Conservation (phyloP, 331 rosid species). For the Quercus lobata region DNA sequence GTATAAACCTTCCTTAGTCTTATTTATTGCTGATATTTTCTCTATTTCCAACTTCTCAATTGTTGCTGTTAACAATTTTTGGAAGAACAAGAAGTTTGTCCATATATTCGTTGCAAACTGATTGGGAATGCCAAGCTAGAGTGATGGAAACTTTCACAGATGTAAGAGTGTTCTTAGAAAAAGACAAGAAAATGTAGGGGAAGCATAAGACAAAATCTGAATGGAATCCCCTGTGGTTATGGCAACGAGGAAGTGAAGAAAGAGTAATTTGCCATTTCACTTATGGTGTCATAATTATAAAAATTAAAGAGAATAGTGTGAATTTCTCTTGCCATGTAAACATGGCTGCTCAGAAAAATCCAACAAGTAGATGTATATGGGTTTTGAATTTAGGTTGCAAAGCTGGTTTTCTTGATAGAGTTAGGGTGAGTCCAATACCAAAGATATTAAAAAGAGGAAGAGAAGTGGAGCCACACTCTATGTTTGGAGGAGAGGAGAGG, state of each 20-base stretch:
- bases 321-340: neutral
- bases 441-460: neutral
- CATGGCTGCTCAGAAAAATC: neutral
- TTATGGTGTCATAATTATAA: neutral
- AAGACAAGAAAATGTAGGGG: no score
- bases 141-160: no score
- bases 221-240: neutral
- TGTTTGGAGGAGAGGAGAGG: no score
- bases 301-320: neutral
- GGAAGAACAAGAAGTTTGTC: no score
- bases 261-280: neutral
- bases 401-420: neutral
- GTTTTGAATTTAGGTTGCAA: neutral
- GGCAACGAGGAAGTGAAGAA: neutral
- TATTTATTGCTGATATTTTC: no score
- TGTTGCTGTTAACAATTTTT: no score
- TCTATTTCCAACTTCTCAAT: no score
- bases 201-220: no score
- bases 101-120: no score
- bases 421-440: neutral
- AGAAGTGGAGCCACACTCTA: neutral
- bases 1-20: no score
- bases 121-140: no score
- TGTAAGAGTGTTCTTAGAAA: no score
- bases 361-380: neutral